A percentile compares a stretch with the other conserved stretches of the same genome.
phyloP scores from a whole-genome alignment of 495 filamentous ascomycete genomes.

The Aspergillus mulundensis region DNA sequence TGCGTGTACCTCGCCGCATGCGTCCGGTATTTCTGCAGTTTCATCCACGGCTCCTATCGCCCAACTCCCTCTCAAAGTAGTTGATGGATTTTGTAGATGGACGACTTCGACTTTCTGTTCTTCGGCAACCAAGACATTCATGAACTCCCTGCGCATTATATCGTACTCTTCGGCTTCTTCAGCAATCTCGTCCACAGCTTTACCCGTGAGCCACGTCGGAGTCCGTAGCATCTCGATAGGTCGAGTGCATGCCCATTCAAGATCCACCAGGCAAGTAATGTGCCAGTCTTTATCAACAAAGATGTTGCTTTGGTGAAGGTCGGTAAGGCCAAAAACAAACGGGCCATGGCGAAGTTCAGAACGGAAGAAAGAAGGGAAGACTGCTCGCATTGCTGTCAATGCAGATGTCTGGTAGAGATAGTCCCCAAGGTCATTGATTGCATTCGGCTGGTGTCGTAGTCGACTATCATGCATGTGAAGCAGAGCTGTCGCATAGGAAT shows the following conservation, averaged over 20 bases:
- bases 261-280: conserved; percentile 20
- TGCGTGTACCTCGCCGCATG: no score
- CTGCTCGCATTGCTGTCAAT: conserved; percentile 20
- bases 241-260: conserved; percentile 26
- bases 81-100: no score
- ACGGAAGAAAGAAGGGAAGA: conserved; percentile 21
- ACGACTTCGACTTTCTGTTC: conserved; percentile 4
- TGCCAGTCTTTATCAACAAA: conserved; percentile 32
- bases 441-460: conserved; percentile 27
- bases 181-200: conserved; percentile 16
- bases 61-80: no score
- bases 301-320: conserved; percentile 32
- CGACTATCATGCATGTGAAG: conserved; percentile 26
- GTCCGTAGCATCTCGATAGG: conserved; percentile 20
- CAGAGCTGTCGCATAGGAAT: conserved; percentile 26
- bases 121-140: not conserved
- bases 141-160: not conserved
- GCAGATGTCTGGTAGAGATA: conserved; percentile 24
- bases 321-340: conserved; percentile 24
- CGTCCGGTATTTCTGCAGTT: no score
- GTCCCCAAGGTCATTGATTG: conserved; percentile 19
- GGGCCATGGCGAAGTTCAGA: conserved; percentile 21
- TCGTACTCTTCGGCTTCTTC: not conserved
- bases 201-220: conserved; percentile 32
- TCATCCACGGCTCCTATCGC: no score